Evolutionary conservation across 2,329 filamentous ascomycete genomes (phyloP).

Genomic region (Cucurbitaria berberidis): DNA sequence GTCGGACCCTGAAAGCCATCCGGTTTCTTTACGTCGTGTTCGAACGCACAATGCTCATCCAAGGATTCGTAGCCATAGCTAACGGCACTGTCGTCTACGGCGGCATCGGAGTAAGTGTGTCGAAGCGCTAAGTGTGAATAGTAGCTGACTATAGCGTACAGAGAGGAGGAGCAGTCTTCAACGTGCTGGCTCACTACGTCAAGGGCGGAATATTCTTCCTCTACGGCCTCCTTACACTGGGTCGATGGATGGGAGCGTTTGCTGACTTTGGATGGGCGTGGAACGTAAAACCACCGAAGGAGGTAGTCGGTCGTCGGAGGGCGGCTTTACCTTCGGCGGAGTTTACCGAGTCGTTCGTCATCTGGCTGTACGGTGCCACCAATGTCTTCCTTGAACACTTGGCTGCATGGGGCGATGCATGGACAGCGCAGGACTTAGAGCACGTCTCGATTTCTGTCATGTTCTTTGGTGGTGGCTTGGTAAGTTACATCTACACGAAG

Average conservation of each 20-base stretch:
- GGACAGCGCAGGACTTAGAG: conserved; percentile 82
- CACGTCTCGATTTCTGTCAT: conserved; percentile 91
- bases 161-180: conserved; percentile 75
- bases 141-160: conserved; percentile 43
- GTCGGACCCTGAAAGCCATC: conserved; percentile 62
- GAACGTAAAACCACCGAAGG: conserved; percentile 75
- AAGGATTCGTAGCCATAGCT: conserved; percentile 75
- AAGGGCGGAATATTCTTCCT: conserved; percentile 96
- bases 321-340: conserved; percentile 74
- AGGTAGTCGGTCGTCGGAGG: conserved; percentile 67
- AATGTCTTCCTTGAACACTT: conserved; percentile 95
- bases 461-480: conserved; percentile 90
- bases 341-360: conserved; percentile 87
- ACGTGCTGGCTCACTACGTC: conserved; percentile 88
- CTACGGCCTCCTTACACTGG: conserved; percentile 85
- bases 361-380: conserved; percentile 85
- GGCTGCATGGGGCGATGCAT: conserved; percentile 71
- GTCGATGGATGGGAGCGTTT: conserved; percentile 89
- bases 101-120: conserved; percentile 77
- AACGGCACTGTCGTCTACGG: conserved; percentile 79
- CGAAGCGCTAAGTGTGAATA: neutral
- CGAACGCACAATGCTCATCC: conserved; percentile 76
- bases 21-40: conserved; percentile 68
- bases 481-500: conserved; percentile 54
- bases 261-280: conserved; percentile 93